These are phyloP conservation scores for Comarum palustre DNA, from an alignment of 306 rosid genomes.

Conservation along the genomic window DNA sequence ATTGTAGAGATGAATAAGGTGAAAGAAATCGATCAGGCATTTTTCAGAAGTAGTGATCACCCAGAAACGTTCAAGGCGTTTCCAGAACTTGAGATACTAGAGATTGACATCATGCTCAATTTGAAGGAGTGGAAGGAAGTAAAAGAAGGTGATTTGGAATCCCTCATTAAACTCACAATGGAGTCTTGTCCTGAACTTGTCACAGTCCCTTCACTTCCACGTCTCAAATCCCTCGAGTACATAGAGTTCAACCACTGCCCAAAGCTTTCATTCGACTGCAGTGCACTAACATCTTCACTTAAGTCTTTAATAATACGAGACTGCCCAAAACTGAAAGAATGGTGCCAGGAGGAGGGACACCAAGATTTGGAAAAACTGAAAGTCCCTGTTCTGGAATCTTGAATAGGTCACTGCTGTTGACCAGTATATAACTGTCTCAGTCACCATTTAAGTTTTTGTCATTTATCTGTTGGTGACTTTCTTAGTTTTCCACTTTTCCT, in stretches of 20 bases:
- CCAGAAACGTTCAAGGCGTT: background rate
- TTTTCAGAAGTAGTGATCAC: background rate
- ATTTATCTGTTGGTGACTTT: too few species aligned
- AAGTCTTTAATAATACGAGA: slow-evolving; percentile 9
- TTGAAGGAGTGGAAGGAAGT: slow-evolving; percentile 23
- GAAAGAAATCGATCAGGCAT: background rate
- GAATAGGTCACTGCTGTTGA: too few species aligned
- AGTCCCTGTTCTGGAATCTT: too few species aligned
- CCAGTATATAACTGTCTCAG: too few species aligned
- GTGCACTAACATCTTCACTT: slow-evolving; percentile 9
- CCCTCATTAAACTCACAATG: slow-evolving; percentile 13
- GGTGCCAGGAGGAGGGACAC: background rate
- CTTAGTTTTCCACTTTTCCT: too few species aligned
- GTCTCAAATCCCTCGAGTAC: slow-evolving; percentile 13
- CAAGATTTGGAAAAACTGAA: too few species aligned
- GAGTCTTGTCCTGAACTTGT: slow-evolving; percentile 21
- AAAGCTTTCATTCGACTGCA: slow-evolving; percentile 6
- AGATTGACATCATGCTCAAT: slow-evolving; percentile 12
- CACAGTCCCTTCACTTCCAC: slow-evolving; percentile 6
- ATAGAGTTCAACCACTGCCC: slow-evolving; percentile 19
- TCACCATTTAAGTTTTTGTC: too few species aligned
- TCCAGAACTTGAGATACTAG: slow-evolving; percentile 13
- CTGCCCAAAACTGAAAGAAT: slow-evolving; percentile 12
- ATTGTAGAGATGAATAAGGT: slow-evolving; percentile 16
- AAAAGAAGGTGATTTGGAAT: slow-evolving; percentile 23